phyloP scores from a whole-genome alignment of 2,329 filamentous ascomycete species.

The Fusarium heterosporum region DNA sequence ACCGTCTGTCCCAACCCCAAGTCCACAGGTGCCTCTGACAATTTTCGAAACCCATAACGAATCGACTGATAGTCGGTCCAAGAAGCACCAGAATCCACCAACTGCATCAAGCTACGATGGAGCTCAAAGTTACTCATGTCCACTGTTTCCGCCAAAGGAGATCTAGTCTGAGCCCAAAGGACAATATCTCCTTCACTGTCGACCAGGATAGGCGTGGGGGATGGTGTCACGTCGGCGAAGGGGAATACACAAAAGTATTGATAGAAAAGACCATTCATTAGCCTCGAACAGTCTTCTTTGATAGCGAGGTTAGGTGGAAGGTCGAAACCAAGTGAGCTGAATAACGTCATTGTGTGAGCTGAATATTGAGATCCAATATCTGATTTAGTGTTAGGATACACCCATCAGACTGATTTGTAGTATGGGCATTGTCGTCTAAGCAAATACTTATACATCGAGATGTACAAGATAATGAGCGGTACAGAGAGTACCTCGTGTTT shows the following conservation, averaged over 20 bases:
- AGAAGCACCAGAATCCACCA: conserved; percentile 25
- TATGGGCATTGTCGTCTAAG: background rate
- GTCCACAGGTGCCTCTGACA: background rate
- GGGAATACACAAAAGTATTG: background rate
- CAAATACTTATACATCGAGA: conserved; percentile 10
- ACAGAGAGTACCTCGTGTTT: background rate
- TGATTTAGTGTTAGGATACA: background rate
- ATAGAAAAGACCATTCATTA: background rate
- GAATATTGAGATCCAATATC: background rate
- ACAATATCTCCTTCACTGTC: background rate
- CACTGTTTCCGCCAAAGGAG: background rate
- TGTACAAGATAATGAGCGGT: background rate
- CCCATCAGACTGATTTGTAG: background rate
- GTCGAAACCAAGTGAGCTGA: background rate
- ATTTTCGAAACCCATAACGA: conserved; percentile 9
- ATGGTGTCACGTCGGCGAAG: background rate
- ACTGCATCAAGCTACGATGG: conserved; percentile 6
- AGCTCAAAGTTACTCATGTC: conserved; percentile 16
- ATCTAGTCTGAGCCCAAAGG: conserved; percentile 18
- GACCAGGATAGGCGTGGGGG: conserved; percentile 16
- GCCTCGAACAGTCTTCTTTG: background rate
- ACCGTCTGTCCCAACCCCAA: background rate
- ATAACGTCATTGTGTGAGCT: background rate
- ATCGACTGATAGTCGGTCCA: conserved; percentile 17
- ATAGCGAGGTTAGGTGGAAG: conserved; percentile 5